phyloP scores from a whole-genome alignment of 805 yeast genomes.

The Candida glaebosa region DNA sequence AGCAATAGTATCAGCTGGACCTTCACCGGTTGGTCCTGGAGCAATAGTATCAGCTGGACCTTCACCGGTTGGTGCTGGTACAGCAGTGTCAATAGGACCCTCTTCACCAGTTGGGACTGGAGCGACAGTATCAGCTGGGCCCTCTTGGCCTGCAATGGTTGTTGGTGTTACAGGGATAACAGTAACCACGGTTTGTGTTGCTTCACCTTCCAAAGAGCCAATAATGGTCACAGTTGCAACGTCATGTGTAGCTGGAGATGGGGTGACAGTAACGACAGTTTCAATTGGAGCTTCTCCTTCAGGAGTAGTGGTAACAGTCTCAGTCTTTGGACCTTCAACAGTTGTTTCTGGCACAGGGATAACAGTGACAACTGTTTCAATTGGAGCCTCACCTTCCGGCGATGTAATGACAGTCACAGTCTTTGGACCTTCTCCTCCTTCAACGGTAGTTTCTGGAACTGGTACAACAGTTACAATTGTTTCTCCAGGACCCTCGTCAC shows the following conservation, averaged over 20 bases:
- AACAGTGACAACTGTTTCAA: constrained; percentile 4
- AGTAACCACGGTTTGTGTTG: too few relatives aligned
- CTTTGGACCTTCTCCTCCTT: constrained; percentile 1
- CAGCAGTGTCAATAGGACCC: neutral
- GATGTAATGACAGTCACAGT: constrained; percentile 6
- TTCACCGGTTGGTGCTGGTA: neutral
- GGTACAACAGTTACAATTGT: constrained; percentile 2
- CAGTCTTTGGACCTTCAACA: neutral
- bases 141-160: constrained; percentile 9
- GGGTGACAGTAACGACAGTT: constrained; percentile 35
- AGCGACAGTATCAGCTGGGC: constrained; percentile 10
- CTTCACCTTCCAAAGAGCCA: too few relatives aligned
- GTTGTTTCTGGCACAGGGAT: neutral
- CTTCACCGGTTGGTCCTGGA: constrained; percentile 10
- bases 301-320: constrained; percentile 10
- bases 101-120: neutral
- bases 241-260: too few relatives aligned
- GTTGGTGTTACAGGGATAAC: neutral
- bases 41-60: constrained; percentile 12
- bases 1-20: constrained; percentile 9
- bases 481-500: constrained; percentile 14
- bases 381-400: constrained; percentile 15
- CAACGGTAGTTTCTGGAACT: neutral
- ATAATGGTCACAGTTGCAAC: too few relatives aligned
- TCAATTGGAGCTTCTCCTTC: constrained; percentile 22